Evolutionary conservation across 352 stramenopile species (phyloP).

Genomic region (Phytopythium mirpurense): DNA sequence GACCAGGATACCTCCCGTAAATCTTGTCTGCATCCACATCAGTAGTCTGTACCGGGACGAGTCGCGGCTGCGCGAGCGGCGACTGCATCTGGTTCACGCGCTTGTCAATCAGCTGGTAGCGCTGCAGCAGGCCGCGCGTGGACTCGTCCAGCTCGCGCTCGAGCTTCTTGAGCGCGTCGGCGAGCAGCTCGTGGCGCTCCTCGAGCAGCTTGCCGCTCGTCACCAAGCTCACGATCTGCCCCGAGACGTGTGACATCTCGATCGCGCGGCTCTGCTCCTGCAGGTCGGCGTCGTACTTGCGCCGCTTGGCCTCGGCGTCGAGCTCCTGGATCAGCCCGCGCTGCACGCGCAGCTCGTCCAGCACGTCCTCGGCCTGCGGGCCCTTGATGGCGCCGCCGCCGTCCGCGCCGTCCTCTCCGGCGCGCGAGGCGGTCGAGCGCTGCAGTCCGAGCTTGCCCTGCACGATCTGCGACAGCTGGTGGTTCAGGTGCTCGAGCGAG

Average conservation of each 20-base stretch:
- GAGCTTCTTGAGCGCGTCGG: slow-evolving; percentile 52
- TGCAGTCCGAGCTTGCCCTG: slow-evolving; percentile 44
- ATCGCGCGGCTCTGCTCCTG: slow-evolving; percentile 66
- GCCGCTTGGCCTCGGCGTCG: slow-evolving; percentile 56
- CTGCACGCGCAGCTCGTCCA: slow-evolving; percentile 68
- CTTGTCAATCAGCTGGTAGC: slow-evolving; percentile 57
- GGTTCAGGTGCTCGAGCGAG: slow-evolving; percentile 71
- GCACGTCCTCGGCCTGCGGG: slow-evolving; percentile 42
- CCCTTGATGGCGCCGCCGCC: slow-evolving; percentile 13
- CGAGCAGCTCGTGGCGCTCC: slow-evolving; percentile 53
- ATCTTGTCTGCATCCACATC: no score
- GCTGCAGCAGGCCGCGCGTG: slow-evolving; percentile 44
- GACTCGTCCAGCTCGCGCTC: slow-evolving; percentile 59
- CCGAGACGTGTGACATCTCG: slow-evolving; percentile 74
- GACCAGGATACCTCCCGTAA: no score
- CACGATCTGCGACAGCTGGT: slow-evolving; percentile 73
- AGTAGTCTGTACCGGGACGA: slow-evolving; percentile 38
- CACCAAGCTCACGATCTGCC: slow-evolving; percentile 61
- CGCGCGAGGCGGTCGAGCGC: slow-evolving; percentile 22
- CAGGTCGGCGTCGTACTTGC: slow-evolving; percentile 73
- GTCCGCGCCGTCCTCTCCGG: slow-evolving; percentile 3
- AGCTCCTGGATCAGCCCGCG: slow-evolving; percentile 72
- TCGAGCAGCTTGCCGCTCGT: slow-evolving; percentile 63
- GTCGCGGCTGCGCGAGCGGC: slow-evolving; percentile 26
- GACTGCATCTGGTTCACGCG: slow-evolving; percentile 52